Conservation (phyloP, 2,329 filamentous ascomycete genomes). For the Lachnellula hyalina region DNA sequence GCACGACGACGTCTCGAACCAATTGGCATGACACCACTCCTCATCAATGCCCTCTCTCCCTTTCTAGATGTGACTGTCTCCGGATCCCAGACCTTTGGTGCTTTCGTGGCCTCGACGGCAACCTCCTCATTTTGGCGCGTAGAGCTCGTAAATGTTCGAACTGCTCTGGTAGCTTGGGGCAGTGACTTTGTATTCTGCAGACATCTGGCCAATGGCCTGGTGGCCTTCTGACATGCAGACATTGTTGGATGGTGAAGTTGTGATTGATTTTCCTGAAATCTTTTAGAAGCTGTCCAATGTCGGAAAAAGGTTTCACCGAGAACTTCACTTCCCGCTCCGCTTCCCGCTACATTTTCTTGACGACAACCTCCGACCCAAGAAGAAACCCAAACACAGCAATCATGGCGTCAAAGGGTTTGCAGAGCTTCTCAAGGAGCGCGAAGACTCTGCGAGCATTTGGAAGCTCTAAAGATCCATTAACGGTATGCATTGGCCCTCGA, state of each 20-base stretch:
- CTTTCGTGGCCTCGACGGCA: constrained; percentile 32
- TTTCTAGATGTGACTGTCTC: constrained; percentile 58
- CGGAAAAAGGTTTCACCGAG: constrained; percentile 17
- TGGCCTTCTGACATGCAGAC: constrained; percentile 56
- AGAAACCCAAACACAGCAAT: constrained; percentile 11
- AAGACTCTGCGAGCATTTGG: constrained; percentile 21
- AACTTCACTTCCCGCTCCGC: constrained; percentile 23
- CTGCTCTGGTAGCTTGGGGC: constrained; percentile 18
- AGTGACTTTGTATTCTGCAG: constrained; percentile 38
- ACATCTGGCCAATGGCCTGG: constrained; percentile 51
- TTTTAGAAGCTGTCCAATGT: constrained; percentile 16
- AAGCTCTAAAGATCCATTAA: constrained; percentile 34
- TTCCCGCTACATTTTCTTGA: constrained; percentile 6
- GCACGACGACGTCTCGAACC: constrained; percentile 81
- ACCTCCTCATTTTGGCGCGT: constrained; percentile 34
- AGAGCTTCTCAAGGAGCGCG: constrained; percentile 26
- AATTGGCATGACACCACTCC: constrained; percentile 64
- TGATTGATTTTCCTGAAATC: constrained; percentile 19
- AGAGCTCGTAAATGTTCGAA: constrained; percentile 30
- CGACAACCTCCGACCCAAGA: constrained; percentile 6
- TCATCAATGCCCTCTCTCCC: constrained; percentile 64
- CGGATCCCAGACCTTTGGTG: constrained; percentile 52
- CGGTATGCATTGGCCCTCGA: constrained; percentile 25
- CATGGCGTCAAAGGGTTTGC: constrained; percentile 31
- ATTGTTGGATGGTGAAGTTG: constrained; percentile 36